phyloP scores from a whole-genome alignment of 768 basidiomycete species.

The Phanerochaete sordida region DNA sequence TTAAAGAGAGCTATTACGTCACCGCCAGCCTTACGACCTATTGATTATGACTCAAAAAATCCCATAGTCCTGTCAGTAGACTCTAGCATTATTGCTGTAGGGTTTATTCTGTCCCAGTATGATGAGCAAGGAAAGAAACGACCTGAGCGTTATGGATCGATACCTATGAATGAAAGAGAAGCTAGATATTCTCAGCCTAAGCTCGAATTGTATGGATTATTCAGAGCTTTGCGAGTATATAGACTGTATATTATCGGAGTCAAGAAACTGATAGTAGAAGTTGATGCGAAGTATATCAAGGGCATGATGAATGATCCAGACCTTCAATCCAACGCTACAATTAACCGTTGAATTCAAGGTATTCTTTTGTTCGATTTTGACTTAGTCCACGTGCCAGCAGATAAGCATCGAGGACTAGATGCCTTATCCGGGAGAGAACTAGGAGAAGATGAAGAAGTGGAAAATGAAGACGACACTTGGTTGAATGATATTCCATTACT shows the following conservation, averaged over 20 bases:
- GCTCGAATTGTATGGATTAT: conserved; percentile 26
- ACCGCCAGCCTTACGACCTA: conserved; percentile 27
- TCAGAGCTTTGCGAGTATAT: conserved; percentile 16
- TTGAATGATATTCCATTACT: neutral
- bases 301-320: conserved; percentile 41
- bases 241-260: conserved; percentile 27
- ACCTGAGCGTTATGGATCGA: conserved; percentile 31
- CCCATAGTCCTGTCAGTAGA: conserved; percentile 36
- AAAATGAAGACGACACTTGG: conserved; percentile 13
- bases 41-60: conserved; percentile 28
- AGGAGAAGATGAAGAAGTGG: conserved; percentile 13
- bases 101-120: conserved; percentile 35
- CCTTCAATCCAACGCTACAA: conserved; percentile 31
- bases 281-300: conserved; percentile 38
- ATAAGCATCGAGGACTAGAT: conserved; percentile 33
- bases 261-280: conserved; percentile 31
- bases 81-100: conserved; percentile 31
- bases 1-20: conserved; percentile 26
- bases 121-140: conserved; percentile 15
- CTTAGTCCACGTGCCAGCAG: conserved; percentile 36
- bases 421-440: conserved; percentile 29
- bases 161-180: conserved; percentile 29
- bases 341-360: conserved; percentile 40
- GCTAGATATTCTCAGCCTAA: conserved; percentile 25
- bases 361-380: conserved; percentile 36